Evolutionary conservation across 257 asterid species (phyloP).

Genomic region (Asclepias syriaca): DNA sequence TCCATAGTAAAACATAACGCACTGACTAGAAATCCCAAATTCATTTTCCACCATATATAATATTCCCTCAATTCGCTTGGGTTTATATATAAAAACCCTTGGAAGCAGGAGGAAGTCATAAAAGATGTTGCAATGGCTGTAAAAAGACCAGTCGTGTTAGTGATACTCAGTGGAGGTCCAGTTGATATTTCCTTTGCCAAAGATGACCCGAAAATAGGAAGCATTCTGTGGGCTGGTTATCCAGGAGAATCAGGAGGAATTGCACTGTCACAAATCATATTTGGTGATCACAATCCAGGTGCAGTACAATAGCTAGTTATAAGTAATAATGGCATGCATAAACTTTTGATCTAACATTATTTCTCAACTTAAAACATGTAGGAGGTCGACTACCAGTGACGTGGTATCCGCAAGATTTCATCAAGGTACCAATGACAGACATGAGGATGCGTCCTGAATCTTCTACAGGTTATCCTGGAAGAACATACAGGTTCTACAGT

Average conservation of each 20-base stretch:
- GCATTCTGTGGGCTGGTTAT: conserved; percentile 73
- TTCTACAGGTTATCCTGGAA: conserved; percentile 58
- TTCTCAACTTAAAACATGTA: conserved; percentile 14
- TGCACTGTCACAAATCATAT: conserved; percentile 49
- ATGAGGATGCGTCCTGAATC: conserved; percentile 72
- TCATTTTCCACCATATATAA: conserved; percentile 20
- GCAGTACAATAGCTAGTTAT: not conserved
- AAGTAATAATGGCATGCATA: not conserved
- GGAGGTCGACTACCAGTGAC: conserved; percentile 69
- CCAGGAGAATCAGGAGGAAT: conserved; percentile 74
- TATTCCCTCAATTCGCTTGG: conserved; percentile 12
- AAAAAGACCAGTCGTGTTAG: conserved; percentile 41
- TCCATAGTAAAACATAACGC: conserved; percentile 19
- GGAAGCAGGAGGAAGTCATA: conserved; percentile 38
- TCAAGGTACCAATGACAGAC: conserved; percentile 53
- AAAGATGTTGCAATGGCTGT: conserved; percentile 39
- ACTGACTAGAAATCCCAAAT: conserved; percentile 13
- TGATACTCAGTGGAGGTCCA: conserved; percentile 61
- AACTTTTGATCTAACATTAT: not conserved
- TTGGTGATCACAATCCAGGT: conserved; percentile 67
- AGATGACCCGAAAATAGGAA: conserved; percentile 38
- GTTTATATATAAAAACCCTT: not conserved
- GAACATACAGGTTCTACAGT: conserved; percentile 64
- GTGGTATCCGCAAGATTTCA: conserved; percentile 68
- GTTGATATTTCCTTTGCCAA: conserved; percentile 62